Conservation (phyloP, 768 basidiomycete genomes). For the Phlebiopsis flavidoalba region DNA sequence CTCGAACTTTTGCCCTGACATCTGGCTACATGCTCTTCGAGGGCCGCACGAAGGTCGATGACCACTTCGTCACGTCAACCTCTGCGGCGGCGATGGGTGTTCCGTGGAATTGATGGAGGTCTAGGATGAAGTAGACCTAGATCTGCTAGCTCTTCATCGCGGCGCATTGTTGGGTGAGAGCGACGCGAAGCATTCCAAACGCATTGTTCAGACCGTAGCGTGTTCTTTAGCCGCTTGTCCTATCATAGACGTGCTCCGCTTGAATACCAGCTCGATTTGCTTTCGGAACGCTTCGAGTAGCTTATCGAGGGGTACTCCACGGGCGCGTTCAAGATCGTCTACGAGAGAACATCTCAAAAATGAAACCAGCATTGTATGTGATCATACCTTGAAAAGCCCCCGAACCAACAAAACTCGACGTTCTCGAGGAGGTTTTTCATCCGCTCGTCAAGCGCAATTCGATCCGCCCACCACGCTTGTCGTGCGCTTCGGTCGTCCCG, state of each 20-base stretch:
- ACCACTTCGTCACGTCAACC: conserved; percentile 87
- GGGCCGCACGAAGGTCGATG: conserved; percentile 69
- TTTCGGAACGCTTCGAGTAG: conserved; percentile 52
- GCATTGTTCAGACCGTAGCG: conserved; percentile 61
- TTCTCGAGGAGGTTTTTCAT: conserved; percentile 71
- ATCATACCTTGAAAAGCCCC: conserved; percentile 89
- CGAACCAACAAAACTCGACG: conserved; percentile 95
- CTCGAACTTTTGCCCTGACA: conserved; percentile 20
- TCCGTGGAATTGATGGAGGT: conserved; percentile 92
- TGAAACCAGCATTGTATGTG: not conserved
- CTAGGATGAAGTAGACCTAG: conserved; percentile 89
- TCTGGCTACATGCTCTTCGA: conserved; percentile 66
- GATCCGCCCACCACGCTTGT: conserved; percentile 82
- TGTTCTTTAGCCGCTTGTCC: conserved; percentile 52
- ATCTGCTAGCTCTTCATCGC: conserved; percentile 94
- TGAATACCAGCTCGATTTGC: conserved; percentile 74
- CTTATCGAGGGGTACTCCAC: conserved; percentile 36
- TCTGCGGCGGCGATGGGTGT: conserved; percentile 85
- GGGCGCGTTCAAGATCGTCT: conserved; percentile 62
- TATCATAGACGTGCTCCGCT: conserved; percentile 49
- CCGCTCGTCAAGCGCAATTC: conserved; percentile 70
- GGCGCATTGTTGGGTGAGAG: conserved; percentile 76
- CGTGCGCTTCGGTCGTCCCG: conserved; percentile 60
- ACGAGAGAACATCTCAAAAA: not conserved
- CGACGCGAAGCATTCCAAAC: conserved; percentile 83